A percentile compares a stretch with the other conserved stretches of the same genome.
Evolutionary conservation across 768 basidiomycete species (phyloP).

Genomic region (Sutorius australiensis): DNA sequence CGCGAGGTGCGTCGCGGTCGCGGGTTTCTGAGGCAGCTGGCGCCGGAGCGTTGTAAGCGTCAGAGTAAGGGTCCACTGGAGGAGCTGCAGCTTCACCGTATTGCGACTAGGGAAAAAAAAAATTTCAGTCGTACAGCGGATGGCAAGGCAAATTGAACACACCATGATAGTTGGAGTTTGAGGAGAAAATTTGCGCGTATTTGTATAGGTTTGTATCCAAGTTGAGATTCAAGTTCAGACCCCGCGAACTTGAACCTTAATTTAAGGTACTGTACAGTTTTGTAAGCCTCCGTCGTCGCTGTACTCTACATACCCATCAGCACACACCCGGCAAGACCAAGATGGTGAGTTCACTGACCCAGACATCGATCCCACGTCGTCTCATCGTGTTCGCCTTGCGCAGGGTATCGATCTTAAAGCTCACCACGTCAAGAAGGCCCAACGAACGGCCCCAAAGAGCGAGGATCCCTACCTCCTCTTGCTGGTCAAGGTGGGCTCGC

Average conservation of each 20-base stretch:
- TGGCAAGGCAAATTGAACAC: constrained; percentile 17
- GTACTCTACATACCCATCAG: constrained; percentile 43
- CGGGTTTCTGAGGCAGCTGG: constrained; percentile 42
- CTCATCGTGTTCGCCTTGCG: constrained; percentile 6
- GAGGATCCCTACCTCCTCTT: constrained; percentile 99
- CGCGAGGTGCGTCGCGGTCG: constrained; percentile 56
- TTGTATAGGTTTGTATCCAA: constrained; percentile 35
- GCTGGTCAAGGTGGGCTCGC: constrained; percentile 81
- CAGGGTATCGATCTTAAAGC: constrained; percentile 94
- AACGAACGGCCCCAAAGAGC: constrained; percentile 92
- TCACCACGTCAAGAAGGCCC: constrained; percentile 99
- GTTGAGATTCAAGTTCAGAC: constrained; percentile 26
- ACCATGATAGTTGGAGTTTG: constrained; percentile 69
- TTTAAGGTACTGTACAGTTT: constrained; percentile 56
- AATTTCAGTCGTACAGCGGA: not conserved
- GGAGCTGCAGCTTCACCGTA: constrained; percentile 61
- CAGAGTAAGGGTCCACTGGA: constrained; percentile 76
- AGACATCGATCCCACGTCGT: constrained; percentile 21
- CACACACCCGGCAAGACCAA: constrained; percentile 59
- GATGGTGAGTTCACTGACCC: constrained; percentile 71
- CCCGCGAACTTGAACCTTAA: constrained; percentile 36
- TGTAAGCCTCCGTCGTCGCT: constrained; percentile 48
- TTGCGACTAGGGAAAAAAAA: constrained; percentile 35
- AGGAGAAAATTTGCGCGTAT: constrained; percentile 39
- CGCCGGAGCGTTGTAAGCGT: constrained; percentile 71